These are phyloP conservation scores for Nymphaea colorata DNA, from an alignment of 164 flowering plant species.

Conservation along the genomic window DNA sequence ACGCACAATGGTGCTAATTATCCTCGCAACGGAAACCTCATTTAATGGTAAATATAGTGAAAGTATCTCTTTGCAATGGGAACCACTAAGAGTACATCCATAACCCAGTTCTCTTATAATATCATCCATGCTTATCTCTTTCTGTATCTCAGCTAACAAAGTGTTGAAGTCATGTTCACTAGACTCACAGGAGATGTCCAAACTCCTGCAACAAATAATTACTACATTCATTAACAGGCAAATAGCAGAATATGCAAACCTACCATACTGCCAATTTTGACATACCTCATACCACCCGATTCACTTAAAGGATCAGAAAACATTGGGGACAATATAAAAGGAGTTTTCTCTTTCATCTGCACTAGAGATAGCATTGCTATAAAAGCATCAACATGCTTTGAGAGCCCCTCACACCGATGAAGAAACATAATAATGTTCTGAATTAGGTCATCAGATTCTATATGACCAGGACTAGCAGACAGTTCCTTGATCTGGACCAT, in stretches of 20 bases:
- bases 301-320: slow-evolving; percentile 47
- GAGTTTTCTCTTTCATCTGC: slow-evolving; percentile 30
- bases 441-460: slow-evolving; percentile 50
- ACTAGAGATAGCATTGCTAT: slow-evolving; percentile 45
- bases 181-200: slow-evolving; percentile 40
- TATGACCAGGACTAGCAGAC: slow-evolving; percentile 27
- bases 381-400: slow-evolving; percentile 69
- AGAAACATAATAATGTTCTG: slow-evolving; percentile 67
- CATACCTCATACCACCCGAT: slow-evolving; percentile 41
- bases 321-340: slow-evolving; percentile 47
- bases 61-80: slow-evolving; percentile 71
- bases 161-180: slow-evolving; percentile 60
- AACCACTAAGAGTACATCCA: slow-evolving; percentile 65
- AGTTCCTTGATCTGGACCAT: slow-evolving; percentile 59
- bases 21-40: slow-evolving; percentile 53
- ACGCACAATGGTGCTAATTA: slow-evolving; percentile 53
- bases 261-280: background rate
- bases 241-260: background rate
- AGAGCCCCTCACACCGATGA: slow-evolving; percentile 53
- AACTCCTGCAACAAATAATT: slow-evolving; percentile 25
- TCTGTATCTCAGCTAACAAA: slow-evolving; percentile 79
- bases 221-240: background rate
- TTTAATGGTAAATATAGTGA: slow-evolving; percentile 64
- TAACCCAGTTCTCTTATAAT: slow-evolving; percentile 79
- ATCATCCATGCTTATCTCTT: slow-evolving; percentile 70